Conservation (phyloP, 2,329 filamentous ascomycete species). For the Fusarium sp. region DNA sequence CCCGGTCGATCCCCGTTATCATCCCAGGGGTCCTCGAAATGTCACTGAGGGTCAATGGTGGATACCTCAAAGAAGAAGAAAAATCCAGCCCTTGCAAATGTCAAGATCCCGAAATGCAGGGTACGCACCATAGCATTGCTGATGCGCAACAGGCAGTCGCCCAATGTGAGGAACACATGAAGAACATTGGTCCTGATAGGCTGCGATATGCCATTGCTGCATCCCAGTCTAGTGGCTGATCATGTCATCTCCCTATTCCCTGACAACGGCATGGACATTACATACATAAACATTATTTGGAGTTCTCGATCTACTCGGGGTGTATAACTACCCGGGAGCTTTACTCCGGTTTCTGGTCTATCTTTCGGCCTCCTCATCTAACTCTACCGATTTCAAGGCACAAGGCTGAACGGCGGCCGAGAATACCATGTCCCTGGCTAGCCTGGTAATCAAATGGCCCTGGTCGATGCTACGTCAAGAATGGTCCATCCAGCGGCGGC, state of each 20-base stretch:
- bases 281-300: not conserved
- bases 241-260: not conserved
- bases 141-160: not conserved
- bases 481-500: slow-evolving; percentile 21
- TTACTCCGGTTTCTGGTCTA: slow-evolving; percentile 28
- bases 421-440: slow-evolving; percentile 19
- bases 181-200: too few relatives aligned
- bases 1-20: slow-evolving; percentile 14
- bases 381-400: not conserved
- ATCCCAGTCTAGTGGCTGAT: not conserved
- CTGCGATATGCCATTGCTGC: not conserved
- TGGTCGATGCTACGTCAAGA: slow-evolving; percentile 32
- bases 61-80: slow-evolving; percentile 1
- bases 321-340: slow-evolving; percentile 16
- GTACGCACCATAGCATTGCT: not conserved
- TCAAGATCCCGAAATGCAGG: not conserved
- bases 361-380: not conserved
- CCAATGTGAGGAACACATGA: too few relatives aligned
- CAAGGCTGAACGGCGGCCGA: slow-evolving; percentile 35
- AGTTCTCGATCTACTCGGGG: not conserved
- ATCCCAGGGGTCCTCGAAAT: slow-evolving; percentile 15
- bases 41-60: slow-evolving; percentile 7
- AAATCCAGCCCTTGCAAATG: not conserved
- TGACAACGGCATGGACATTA: too few relatives aligned
- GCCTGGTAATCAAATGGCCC: slow-evolving; percentile 32